Base-by-base conservation (phyloP, 371 early-diverging fungal genomes). In the Neoconidiobolus thromboides region DNA sequence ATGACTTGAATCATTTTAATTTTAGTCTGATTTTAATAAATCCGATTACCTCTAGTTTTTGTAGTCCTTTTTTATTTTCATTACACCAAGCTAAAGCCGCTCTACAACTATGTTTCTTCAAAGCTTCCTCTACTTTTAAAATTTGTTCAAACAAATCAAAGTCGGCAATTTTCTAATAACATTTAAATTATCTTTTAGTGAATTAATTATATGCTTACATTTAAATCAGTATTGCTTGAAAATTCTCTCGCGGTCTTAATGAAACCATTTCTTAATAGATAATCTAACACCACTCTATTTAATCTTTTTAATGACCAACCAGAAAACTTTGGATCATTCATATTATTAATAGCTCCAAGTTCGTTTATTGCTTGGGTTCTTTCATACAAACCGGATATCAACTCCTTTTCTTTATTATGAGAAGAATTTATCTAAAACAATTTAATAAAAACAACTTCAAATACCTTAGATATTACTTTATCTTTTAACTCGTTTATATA, bases 81-180 rank as follows among this genome's bases (percentile, higher is more conserved):
- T 75, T 76, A 66, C 95, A 96, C 97, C 96, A 97, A 38, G 76
- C 76, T 53, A 97, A 68, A 49, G 87, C 84, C 67, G 88, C 89
- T 43, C 81, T 69, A 65, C 94, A 95, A 66, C 84, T 87, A 41
- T 78, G 75, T 26, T 75, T 67, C 60, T 71, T 62, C 37, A 93
- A 67, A 1, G 90, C 82, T 54, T 82, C 79, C 60, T 91, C 92
- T 14, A 93, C 84, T 50, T 73, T 73, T 61, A 79, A 78, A 0
- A 85, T 75, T 64, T 88, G 86, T 3, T 73, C 71, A 75, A 96
- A 95, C 1, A 95, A 67, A 47, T 90, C 87, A 3, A 90, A 69
- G 65, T 96, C 97, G 6, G 89, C 91, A 65, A 91, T 76, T 52
- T 85, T 76, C 89, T 91, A 71, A 10, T 26, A 7, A 46, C 38